These are phyloP conservation scores for Leishmania braziliensis DNA, from an alignment of 208 protist species.

Conservation along the genomic window DNA sequence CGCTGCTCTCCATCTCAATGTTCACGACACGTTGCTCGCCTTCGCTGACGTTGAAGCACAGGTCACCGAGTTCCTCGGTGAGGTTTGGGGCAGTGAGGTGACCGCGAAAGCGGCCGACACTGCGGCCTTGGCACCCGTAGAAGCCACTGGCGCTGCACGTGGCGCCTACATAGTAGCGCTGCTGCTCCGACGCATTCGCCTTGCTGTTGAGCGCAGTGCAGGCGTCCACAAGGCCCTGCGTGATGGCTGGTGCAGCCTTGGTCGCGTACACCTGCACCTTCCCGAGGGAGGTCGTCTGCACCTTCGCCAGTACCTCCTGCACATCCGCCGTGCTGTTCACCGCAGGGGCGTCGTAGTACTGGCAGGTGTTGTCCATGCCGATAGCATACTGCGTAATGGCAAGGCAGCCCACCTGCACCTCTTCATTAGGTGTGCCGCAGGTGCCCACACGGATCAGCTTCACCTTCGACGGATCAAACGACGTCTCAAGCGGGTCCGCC, in stretches of 20 bases:
- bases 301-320: slow-evolving; percentile 44
- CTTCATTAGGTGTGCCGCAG: slow-evolving; percentile 60
- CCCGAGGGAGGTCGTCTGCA: slow-evolving; percentile 39
- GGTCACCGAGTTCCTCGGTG: slow-evolving; percentile 48
- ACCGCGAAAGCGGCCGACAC: slow-evolving; percentile 61
- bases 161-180: slow-evolving; percentile 59
- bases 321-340: slow-evolving; percentile 37
- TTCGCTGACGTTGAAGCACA: slow-evolving; percentile 52
- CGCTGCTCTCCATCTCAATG: slow-evolving; percentile 83
- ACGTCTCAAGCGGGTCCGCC: slow-evolving; percentile 11
- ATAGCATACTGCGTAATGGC: slow-evolving; percentile 66
- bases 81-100: slow-evolving; percentile 51
- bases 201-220: slow-evolving; percentile 42
- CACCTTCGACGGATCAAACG: slow-evolving; percentile 54
- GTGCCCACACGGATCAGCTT: slow-evolving; percentile 79
- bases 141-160: slow-evolving; percentile 73
- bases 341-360: slow-evolving; percentile 57
- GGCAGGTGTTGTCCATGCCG: slow-evolving; percentile 83
- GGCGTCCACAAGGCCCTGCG: slow-evolving; percentile 43
- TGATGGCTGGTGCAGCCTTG: slow-evolving; percentile 57
- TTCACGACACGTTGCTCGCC: slow-evolving; percentile 55
- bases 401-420: slow-evolving; percentile 51
- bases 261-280: slow-evolving; percentile 68
- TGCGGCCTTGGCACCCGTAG: slow-evolving; percentile 80
- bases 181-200: slow-evolving; percentile 24